A percentile compares a stretch with the other conserved stretches of the same genome.
phyloP scores from a whole-genome alignment of 495 filamentous ascomycete genomes.

The Hypoxylon trugodes region DNA sequence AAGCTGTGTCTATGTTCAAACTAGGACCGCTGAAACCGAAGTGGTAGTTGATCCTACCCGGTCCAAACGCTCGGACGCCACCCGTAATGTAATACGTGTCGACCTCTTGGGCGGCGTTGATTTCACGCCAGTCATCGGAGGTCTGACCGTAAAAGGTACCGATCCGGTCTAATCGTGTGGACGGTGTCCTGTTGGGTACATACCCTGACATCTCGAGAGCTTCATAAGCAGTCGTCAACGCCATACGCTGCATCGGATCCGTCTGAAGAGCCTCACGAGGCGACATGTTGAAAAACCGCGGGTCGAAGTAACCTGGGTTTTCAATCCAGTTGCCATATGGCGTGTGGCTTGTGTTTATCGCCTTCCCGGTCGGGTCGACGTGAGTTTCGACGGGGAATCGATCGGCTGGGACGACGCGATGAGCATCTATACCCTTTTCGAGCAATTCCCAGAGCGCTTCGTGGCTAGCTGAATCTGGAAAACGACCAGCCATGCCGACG shows the following conservation, averaged over 20 bases:
- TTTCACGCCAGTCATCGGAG: slow-evolving; percentile 90
- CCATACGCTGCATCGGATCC: slow-evolving; percentile 88
- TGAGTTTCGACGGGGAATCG: slow-evolving; percentile 84
- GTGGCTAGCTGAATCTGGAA: slow-evolving; percentile 71
- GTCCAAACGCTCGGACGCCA: slow-evolving; percentile 85
- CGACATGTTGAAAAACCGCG: slow-evolving; percentile 95
- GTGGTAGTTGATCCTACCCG: slow-evolving; percentile 85
- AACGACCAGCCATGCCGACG: slow-evolving; percentile 78
- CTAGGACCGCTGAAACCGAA: slow-evolving; percentile 91
- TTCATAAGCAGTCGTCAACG: slow-evolving; percentile 85
- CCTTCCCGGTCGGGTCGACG: slow-evolving; percentile 76
- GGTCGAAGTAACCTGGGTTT: slow-evolving; percentile 84
- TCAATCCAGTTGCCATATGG: slow-evolving; percentile 92
- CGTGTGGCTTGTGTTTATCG: slow-evolving; percentile 81
- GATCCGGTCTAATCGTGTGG: slow-evolving; percentile 82
- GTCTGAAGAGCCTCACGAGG: slow-evolving; percentile 89
- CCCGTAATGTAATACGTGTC: slow-evolving; percentile 96
- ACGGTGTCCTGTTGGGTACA: slow-evolving; percentile 84
- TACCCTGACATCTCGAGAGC: slow-evolving; percentile 92
- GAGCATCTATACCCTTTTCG: slow-evolving; percentile 69
- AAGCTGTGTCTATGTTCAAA: slow-evolving; percentile 88
- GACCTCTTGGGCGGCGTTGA: slow-evolving; percentile 88
- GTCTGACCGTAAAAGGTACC: slow-evolving; percentile 95
- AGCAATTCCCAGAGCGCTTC: slow-evolving; percentile 78
- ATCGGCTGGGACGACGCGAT: slow-evolving; percentile 70